Conservation (phyloP, 179 eudicot species). For the Spergularia azorica region DNA sequence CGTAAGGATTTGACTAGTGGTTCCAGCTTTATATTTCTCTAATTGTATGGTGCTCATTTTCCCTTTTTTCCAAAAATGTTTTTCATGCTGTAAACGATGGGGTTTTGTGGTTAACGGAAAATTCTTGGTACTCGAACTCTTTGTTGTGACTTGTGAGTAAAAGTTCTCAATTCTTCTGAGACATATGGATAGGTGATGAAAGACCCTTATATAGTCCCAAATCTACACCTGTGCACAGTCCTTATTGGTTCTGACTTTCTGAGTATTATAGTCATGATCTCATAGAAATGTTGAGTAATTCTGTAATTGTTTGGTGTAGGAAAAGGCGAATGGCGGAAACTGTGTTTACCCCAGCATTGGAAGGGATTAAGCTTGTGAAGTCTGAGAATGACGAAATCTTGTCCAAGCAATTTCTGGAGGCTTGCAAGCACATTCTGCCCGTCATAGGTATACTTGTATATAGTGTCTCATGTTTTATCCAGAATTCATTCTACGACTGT, state of each 20-base stretch:
- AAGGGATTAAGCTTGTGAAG: conserved; percentile 70
- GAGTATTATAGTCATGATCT: conserved; percentile 2
- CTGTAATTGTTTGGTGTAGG: conserved; percentile 28
- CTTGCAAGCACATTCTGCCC: conserved; percentile 81
- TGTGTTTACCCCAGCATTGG: conserved; percentile 68
- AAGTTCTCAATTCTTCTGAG: not conserved
- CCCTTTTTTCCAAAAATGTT: not conserved
- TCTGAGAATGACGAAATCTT: conserved; percentile 69
- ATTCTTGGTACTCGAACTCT: not conserved
- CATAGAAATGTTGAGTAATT: not conserved
- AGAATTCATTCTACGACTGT: not conserved
- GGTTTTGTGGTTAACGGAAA: not conserved
- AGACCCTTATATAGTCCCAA: not conserved
- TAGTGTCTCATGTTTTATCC: not conserved
- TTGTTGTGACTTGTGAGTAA: not conserved
- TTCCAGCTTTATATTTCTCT: too few species aligned
- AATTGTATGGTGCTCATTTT: not conserved
- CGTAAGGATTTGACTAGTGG: too few species aligned
- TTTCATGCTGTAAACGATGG: not conserved
- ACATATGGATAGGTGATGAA: not conserved
- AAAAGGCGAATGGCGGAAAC: conserved; percentile 58
- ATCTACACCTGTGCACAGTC: not conserved
- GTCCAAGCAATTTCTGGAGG: conserved; percentile 84
- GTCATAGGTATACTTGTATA: conserved; percentile 57
- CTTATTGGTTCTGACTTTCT: not conserved